A percentile compares a stretch with the other conserved stretches of the same genome.
phyloP scores from a whole-genome alignment of 2,329 filamentous ascomycete species.

The Aspergillus sp. region DNA sequence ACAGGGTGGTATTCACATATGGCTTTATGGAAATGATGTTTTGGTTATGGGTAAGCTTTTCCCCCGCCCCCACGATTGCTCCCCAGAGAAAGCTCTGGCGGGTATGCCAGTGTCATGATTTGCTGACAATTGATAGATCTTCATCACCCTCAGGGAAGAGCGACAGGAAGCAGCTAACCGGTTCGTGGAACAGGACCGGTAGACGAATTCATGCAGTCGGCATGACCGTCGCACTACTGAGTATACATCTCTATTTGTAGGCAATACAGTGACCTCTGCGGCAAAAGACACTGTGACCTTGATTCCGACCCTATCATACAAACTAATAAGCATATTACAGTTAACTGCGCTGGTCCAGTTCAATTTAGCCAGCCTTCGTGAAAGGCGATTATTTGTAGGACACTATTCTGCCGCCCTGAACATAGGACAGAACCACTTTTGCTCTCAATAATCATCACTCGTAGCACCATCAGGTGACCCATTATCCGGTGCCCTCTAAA shows the following conservation, averaged over 20 bases:
- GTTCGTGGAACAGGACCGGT: constrained; percentile 24
- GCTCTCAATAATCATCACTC: neutral
- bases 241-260: neutral
- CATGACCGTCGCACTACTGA: neutral
- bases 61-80: neutral
- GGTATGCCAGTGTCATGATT: neutral
- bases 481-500: constrained; percentile 17
- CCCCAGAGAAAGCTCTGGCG: neutral
- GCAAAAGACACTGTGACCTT: neutral
- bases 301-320: neutral
- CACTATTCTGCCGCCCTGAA: neutral
- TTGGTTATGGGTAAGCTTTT: constrained; percentile 75
- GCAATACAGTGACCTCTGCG: neutral
- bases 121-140: constrained; percentile 30
- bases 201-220: neutral
- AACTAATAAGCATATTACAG: neutral
- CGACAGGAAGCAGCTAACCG: constrained; percentile 33
- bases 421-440: neutral
- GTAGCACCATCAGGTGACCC: neutral
- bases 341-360: neutral
- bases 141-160: constrained; percentile 40
- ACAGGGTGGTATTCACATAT: constrained; percentile 81
- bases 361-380: neutral
- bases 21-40: constrained; percentile 78
- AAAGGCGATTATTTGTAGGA: neutral